Conservation (phyloP, 768 basidiomycete species). For the Pleurotus pulmonarius region DNA sequence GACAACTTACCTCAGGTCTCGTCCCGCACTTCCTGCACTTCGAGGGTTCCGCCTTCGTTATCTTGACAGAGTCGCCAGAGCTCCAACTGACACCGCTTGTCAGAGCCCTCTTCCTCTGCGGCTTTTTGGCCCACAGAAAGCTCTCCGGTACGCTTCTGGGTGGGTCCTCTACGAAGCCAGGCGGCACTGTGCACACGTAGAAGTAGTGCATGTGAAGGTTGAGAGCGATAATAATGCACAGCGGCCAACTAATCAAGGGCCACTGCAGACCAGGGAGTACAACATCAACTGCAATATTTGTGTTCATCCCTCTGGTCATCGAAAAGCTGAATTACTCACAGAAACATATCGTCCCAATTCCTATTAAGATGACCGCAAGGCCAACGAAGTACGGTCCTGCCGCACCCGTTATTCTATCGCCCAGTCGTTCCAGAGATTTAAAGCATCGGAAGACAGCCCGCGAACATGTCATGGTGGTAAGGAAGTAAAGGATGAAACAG, state of each 20-base stretch:
- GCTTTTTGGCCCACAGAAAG: slow-evolving; percentile 55
- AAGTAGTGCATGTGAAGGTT: slow-evolving; percentile 86
- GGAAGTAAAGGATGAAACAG: not conserved
- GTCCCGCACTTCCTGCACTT: slow-evolving; percentile 67
- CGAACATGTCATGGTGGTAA: slow-evolving; percentile 37
- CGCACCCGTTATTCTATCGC: slow-evolving; percentile 80
- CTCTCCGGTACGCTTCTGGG: slow-evolving; percentile 34
- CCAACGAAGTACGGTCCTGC: slow-evolving; percentile 89
- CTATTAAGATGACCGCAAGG: slow-evolving; percentile 73
- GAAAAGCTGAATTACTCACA: slow-evolving; percentile 47
- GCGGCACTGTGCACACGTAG: slow-evolving; percentile 71
- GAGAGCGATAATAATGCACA: slow-evolving; percentile 69
- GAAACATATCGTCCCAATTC: slow-evolving; percentile 68
- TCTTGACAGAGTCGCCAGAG: slow-evolving; percentile 32
- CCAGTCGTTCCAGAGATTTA: slow-evolving; percentile 63
- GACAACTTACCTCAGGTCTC: slow-evolving; percentile 71
- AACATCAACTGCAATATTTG: slow-evolving; percentile 59
- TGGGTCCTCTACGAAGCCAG: slow-evolving; percentile 75
- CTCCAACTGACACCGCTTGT: slow-evolving; percentile 51
- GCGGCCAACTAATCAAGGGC: slow-evolving; percentile 57
- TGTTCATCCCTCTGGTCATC: not conserved
- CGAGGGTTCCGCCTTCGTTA: slow-evolving; percentile 53
- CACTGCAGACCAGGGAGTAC: slow-evolving; percentile 63
- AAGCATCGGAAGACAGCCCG: slow-evolving; percentile 49
- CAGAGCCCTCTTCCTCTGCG: slow-evolving; percentile 21